Evolutionary conservation across 495 filamentous ascomycete species (phyloP).

Genomic region (Aspergillus sparsus): DNA sequence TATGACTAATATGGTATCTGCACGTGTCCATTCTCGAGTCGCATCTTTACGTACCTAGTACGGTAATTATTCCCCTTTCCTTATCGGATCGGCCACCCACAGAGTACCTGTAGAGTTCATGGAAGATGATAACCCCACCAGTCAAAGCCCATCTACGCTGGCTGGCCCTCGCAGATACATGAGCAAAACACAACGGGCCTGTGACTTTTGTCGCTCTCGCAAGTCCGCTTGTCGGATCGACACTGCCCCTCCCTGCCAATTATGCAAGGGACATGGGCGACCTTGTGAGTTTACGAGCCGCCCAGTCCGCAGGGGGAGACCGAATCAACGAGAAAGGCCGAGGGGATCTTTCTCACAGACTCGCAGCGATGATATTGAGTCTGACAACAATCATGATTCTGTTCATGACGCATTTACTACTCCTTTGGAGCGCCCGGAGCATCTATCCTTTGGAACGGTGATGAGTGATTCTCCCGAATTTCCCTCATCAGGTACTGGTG

Average conservation of each 20-base stretch:
- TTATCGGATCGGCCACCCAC: neutral
- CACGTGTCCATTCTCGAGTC: no score
- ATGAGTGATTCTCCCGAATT: neutral
- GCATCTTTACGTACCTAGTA: no score
- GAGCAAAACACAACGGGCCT: conserved; percentile 13
- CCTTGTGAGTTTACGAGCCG: conserved; percentile 9
- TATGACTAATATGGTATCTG: no score
- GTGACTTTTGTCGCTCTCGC: conserved; percentile 6
- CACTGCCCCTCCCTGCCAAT: neutral
- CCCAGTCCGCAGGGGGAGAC: neutral
- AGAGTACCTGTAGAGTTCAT: neutral
- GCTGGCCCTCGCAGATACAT: conserved; percentile 4
- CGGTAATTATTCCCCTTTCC: no score
- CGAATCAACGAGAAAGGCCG: neutral
- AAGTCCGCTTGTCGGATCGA: conserved; percentile 12
- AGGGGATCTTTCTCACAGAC: neutral
- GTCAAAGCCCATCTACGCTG: neutral
- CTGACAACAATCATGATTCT: neutral
- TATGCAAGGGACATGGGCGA: neutral
- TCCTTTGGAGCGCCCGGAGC: neutral
- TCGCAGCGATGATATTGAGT: neutral
- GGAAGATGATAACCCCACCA: neutral
- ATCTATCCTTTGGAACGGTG: neutral
- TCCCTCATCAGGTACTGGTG: neutral
- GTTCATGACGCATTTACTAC: neutral